Percentiles rank a stretch among this genome's conserved stretches.
Evolutionary conservation across 2,329 filamentous ascomycete species (phyloP).

Genomic region (Teratosphaeria zuluensis): DNA sequence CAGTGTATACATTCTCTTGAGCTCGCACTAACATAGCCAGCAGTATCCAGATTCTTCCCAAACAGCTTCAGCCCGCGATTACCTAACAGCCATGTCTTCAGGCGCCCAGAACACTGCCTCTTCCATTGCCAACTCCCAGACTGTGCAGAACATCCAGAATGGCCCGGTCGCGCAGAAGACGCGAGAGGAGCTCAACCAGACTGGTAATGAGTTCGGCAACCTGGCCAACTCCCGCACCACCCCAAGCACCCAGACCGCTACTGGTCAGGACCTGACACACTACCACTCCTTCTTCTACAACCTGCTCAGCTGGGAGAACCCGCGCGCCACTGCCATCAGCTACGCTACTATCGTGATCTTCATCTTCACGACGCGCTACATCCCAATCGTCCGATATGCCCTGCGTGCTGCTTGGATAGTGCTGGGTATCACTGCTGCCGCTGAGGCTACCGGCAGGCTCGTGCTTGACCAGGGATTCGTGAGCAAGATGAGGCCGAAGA

Average conservation of each 20-base stretch:
- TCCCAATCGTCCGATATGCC: conserved; percentile 51
- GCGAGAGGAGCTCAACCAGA: conserved; percentile 47
- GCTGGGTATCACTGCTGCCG: conserved; percentile 48
- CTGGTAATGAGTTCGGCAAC: conserved; percentile 48
- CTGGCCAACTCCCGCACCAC: conserved; percentile 45
- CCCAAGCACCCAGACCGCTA: conserved; percentile 46
- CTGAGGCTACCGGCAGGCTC: conserved; percentile 48
- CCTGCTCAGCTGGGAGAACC: conserved; percentile 58
- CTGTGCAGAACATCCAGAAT: conserved; percentile 40
- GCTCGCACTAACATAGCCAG: not conserved
- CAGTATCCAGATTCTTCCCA: conserved; percentile 1
- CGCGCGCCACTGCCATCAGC: conserved; percentile 52
- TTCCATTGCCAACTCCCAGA: conserved; percentile 39
- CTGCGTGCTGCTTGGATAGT: conserved; percentile 52
- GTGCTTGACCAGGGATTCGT: conserved; percentile 49
- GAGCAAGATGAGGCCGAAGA: conserved; percentile 51
- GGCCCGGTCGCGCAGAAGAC: conserved; percentile 48
- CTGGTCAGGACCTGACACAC: conserved; percentile 54
- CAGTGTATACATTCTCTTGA: not conserved
- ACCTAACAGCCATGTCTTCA: conserved; percentile 16
- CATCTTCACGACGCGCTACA: conserved; percentile 55
- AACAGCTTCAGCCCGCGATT: not conserved
- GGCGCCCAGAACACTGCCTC: conserved; percentile 41
- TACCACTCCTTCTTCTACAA: conserved; percentile 60
- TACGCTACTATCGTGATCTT: conserved; percentile 46